Evolutionary conservation across 495 filamentous ascomycete genomes (phyloP), one percentile per base, ranked within the genome.

Genomic region (Aspergillus incahuasiensis): DNA sequence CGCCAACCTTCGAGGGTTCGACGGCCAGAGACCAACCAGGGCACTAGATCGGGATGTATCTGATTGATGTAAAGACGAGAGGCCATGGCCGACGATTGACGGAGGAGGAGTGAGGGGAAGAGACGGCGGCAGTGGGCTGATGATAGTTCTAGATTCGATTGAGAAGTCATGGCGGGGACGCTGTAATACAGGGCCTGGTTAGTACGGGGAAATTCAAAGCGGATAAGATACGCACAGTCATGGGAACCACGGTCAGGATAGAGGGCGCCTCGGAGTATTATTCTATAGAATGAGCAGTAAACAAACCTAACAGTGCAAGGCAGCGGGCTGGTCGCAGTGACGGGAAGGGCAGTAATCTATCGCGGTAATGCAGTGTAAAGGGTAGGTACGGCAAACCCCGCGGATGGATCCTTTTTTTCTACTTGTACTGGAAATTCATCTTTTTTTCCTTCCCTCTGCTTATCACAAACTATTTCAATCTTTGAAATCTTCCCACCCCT

Each of bases 391-490:
- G n/a, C n/a, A n/a, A 28, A 28, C 25, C 8, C 25, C 4, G 25
- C 45, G 44, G 35, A 52, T 55, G n/a, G n/a, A n/a, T n/a, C n/a
- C 45, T 57, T 50, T 42, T 42, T 47, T 45, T 40, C 47, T 28
- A 28, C 25, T n/a, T 28, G 25, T 28, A 28, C 25, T 28, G 25
- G 25, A 28, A 28, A 28, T 28, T 28, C 25, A 28, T 28, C 25
- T 28, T 28, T 28, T 28, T 28, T 28, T 20, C 38, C 41, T 35
- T 54, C 56, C 57, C 58, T 42, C 12, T 61, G 54, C 64, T 68
- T 69, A 71, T 68, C 63, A 65, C 68, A 65, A 56, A 62, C 58
- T 61, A 63, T 59, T 56, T 70, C 65, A 64, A 61, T 58, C 62
- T 25, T 65, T 67, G 15, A 13, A 58, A 57, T 68, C 65, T 62